Conservation (phyloP, 495 filamentous ascomycete species). For the Penicillium pulvis region DNA sequence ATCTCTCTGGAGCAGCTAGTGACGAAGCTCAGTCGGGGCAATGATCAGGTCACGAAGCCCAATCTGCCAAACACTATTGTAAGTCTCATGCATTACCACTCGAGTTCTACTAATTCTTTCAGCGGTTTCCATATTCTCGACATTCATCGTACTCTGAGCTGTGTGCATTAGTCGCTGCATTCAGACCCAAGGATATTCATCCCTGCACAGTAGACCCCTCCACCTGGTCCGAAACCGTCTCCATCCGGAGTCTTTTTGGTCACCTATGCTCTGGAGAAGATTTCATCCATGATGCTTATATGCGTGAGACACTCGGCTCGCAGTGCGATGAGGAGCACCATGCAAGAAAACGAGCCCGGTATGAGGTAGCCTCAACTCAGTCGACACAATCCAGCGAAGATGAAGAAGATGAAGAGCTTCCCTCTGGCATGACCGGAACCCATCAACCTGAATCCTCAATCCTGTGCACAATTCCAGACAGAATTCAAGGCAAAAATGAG, state of each 20-base stretch:
- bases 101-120: slow-evolving; percentile 5
- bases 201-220: slow-evolving; percentile 76
- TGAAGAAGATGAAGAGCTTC: slow-evolving; percentile 1
- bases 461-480: slow-evolving; percentile 3
- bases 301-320: slow-evolving; percentile 43
- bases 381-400: slow-evolving; percentile 19
- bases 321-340: slow-evolving; percentile 23
- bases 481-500: slow-evolving; percentile 20
- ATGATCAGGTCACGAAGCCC: not conserved
- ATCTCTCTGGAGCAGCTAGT: slow-evolving; percentile 50
- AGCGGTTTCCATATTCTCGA: slow-evolving; percentile 82
- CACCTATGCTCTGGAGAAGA: slow-evolving; percentile 58
- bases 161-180: slow-evolving; percentile 65
- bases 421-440: not conserved
- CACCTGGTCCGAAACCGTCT: slow-evolving; percentile 62
- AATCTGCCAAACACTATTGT: slow-evolving; percentile 28
- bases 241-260: slow-evolving; percentile 70
- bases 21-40: slow-evolving; percentile 34
- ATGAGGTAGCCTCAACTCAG: slow-evolving; percentile 27
- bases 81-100: slow-evolving; percentile 11
- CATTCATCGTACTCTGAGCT: slow-evolving; percentile 88
- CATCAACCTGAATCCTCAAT: not conserved
- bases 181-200: slow-evolving; percentile 75
- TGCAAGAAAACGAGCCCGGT: slow-evolving; percentile 30
- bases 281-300: slow-evolving; percentile 69